Evolutionary conservation across 441 rosid genomes (phyloP).

Genomic region (Manihot esculenta): DNA sequence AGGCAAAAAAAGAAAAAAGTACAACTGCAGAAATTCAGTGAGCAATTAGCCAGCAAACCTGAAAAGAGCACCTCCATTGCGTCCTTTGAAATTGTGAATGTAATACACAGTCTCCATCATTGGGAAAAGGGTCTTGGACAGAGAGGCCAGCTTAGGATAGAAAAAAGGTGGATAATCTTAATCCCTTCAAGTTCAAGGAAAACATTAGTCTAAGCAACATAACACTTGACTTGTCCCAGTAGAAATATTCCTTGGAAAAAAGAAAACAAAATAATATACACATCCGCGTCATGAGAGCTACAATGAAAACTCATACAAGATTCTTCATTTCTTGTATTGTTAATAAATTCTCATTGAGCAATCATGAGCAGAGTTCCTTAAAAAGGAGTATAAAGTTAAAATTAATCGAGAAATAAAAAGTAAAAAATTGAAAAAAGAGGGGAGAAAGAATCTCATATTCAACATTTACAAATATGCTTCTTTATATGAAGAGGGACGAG

Average conservation of each 20-base stretch:
- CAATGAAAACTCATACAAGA: too few species aligned
- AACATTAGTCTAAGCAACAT: conserved; percentile 16
- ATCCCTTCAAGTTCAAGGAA: conserved; percentile 43
- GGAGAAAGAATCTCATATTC: too few species aligned
- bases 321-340: too few species aligned
- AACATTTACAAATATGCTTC: background rate
- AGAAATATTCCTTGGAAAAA: background rate
- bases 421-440: background rate
- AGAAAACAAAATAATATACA: background rate
- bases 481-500: background rate
- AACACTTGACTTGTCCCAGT: background rate
- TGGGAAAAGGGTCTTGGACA: conserved; percentile 69
- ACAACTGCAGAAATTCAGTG: background rate
- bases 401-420: background rate
- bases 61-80: conserved; percentile 82
- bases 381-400: background rate
- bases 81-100: conserved; percentile 93
- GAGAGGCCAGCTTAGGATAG: conserved; percentile 90
- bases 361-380: too few species aligned
- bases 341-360: too few species aligned
- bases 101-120: conserved; percentile 87
- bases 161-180: conserved; percentile 90
- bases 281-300: background rate
- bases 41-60: conserved; percentile 43
- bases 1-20: background rate